Conservation (phyloP, 2,329 filamentous ascomycete genomes). For the Sporothrix mexicana region DNA sequence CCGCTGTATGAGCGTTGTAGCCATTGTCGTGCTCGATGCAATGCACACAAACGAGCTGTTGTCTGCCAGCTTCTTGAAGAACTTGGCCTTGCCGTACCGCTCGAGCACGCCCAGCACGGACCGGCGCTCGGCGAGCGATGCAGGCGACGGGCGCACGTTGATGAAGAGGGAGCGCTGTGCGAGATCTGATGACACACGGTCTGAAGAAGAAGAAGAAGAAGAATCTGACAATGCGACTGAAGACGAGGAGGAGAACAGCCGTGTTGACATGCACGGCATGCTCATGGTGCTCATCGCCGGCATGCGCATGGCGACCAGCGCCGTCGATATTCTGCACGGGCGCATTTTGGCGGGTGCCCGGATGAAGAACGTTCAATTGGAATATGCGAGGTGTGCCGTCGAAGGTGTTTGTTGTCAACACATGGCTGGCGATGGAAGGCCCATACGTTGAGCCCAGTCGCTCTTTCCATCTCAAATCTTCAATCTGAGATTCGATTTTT, state of each 20-base stretch:
- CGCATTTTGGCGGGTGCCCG: background rate
- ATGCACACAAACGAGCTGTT: constrained; percentile 58
- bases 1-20: constrained; percentile 48
- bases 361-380: no score
- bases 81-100: constrained; percentile 56
- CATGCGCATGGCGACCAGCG: background rate
- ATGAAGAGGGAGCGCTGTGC: constrained; percentile 50
- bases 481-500: background rate
- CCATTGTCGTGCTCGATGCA: constrained; percentile 50
- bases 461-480: background rate
- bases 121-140: constrained; percentile 60
- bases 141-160: constrained; percentile 57
- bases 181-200: background rate
- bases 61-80: constrained; percentile 58
- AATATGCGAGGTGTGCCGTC: no score
- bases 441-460: background rate
- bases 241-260: background rate
- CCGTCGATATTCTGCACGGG: background rate
- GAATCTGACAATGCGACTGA: background rate
- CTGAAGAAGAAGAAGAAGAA: background rate
- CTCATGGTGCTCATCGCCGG: background rate
- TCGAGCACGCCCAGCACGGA: constrained; percentile 60
- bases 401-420: no score
- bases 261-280: background rate
- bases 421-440: no score